Percentiles rank a stretch among this genome's conserved stretches.
phyloP scores from a whole-genome alignment of 1,284 basidiomycete species.

The Meira nashicola region DNA sequence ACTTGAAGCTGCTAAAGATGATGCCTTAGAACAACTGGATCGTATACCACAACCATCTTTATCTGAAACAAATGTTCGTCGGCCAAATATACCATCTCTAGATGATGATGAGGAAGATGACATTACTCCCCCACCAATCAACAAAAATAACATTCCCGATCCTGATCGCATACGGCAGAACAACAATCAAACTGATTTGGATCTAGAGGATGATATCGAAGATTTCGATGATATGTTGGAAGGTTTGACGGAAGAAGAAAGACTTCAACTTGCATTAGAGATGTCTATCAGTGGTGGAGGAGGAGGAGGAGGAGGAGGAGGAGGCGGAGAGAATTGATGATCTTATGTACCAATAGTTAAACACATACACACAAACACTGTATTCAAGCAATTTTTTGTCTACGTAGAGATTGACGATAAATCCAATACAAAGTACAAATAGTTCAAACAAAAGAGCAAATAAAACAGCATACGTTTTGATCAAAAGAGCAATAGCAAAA shows the following conservation, averaged over 20 bases:
- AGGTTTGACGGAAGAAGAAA: conserved; percentile 29
- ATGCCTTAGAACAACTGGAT: background rate
- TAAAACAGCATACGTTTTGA: too few relatives aligned
- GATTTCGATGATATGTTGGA: conserved; percentile 30
- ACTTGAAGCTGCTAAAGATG: conserved; percentile 76
- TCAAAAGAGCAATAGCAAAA: too few relatives aligned
- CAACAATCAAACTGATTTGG: too few relatives aligned
- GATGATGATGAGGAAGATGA: background rate
- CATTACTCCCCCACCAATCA: background rate
- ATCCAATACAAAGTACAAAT: too few relatives aligned
- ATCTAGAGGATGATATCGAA: background rate
- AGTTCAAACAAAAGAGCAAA: too few relatives aligned
- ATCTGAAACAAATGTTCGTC: background rate
- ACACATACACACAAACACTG: background rate
- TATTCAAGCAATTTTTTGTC: too few relatives aligned
- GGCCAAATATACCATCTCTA: background rate
- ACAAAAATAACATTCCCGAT: too few relatives aligned
- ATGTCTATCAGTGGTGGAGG: conserved; percentile 6
- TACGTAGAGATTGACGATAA: too few relatives aligned
- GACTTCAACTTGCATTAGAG: conserved; percentile 30
- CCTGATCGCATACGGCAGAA: too few relatives aligned
- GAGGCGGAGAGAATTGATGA: background rate
- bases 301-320: background rate
- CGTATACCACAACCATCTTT: background rate
- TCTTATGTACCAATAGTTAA: background rate